Evolutionary conservation across 768 basidiomycete species (phyloP), one percentile per base, ranked within the genome.

Genomic region (Amanita brunnescens): DNA sequence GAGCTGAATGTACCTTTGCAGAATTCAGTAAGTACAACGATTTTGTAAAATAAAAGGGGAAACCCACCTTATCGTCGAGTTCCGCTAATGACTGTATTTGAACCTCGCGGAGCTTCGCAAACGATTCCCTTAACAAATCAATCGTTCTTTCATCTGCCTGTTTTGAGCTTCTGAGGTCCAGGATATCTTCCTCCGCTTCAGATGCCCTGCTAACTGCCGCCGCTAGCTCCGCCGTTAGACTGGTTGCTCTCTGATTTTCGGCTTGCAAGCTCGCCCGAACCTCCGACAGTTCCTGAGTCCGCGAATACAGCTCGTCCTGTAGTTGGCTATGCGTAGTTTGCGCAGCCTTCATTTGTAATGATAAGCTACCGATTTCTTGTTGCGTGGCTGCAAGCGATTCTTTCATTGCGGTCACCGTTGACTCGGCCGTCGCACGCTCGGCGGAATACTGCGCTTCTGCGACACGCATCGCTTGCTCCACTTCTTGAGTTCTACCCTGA

Each of bases 61-160:
- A 68, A 45, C 10, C 33, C 37, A 53, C 73, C 68, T 69, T 66
- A 35, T 61, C 57, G 38, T 70, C 67, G 33, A 72, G 47, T 54
- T 68, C 67, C 18, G 58, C 60, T 51, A 74, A 57, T 26, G 61
- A 63, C 20, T 66, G 60, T 57, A 62, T 56, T 53, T 74, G 70
- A 6, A 55, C 51, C n/a, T 67, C 61, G 12, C 62, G 64, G 44
- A 72, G 55, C 30, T 57, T 56, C 18, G 60, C 59, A 47, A 69
- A 69, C 8, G 59, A 54, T 0, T 58, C 56, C 51, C 67, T 67
- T 50, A 75, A 60, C 14, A 49, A 58, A 29, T 61, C 55, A 21
- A 75, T 72, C 5, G 64, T 70, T 29, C 47, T 54, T 48, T 66
- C 69, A 52, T 74, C 69, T 2, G 58, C 64, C 30, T 58, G 56